Percentiles rank a stretch among this genome's conserved stretches.
Conservation (phyloP, 495 filamentous ascomycete genomes). For the Hyaloscypha variabilis region DNA sequence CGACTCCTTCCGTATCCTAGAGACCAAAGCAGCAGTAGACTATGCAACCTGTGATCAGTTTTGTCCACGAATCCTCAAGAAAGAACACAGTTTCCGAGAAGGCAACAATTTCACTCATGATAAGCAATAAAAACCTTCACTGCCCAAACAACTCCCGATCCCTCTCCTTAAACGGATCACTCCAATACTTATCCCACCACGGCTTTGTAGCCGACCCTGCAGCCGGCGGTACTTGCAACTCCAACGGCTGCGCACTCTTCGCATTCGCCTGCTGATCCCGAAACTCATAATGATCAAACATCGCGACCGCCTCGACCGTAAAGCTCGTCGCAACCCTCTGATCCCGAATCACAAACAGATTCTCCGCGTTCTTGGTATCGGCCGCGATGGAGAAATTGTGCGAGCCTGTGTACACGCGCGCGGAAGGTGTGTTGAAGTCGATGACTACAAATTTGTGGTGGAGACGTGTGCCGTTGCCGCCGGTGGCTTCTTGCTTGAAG, state of each 20-base stretch:
- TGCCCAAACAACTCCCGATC: conserved; percentile 5
- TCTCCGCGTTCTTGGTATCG: conserved; percentile 20
- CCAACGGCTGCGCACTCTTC: background rate
- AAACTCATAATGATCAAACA: conserved; percentile 26
- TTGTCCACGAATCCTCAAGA: too few species aligned
- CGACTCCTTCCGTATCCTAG: too few species aligned
- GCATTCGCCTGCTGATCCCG: conserved; percentile 11
- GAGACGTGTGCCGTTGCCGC: conserved; percentile 22
- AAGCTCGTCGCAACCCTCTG: conserved; percentile 24
- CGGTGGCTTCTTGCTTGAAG: conserved; percentile 18
- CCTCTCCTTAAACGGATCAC: background rate
- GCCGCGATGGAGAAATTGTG: conserved; percentile 25
- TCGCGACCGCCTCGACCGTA: conserved; percentile 20
- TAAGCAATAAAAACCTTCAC: too few species aligned
- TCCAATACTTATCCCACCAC: conserved; percentile 7
- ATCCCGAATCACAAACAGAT: conserved; percentile 21
- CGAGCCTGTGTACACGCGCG: conserved; percentile 22
- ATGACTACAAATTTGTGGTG: conserved; percentile 25
- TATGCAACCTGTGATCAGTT: too few species aligned
- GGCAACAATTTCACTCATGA: too few species aligned
- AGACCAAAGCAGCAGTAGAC: too few species aligned
- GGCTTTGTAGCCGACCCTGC: background rate
- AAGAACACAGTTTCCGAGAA: too few species aligned
- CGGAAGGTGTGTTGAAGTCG: conserved; percentile 25
- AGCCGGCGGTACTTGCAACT: background rate